Base-by-base conservation (phyloP, 225 moss, liverwort and hornwort genomes). In the Marchantia polymorpha region DNA sequence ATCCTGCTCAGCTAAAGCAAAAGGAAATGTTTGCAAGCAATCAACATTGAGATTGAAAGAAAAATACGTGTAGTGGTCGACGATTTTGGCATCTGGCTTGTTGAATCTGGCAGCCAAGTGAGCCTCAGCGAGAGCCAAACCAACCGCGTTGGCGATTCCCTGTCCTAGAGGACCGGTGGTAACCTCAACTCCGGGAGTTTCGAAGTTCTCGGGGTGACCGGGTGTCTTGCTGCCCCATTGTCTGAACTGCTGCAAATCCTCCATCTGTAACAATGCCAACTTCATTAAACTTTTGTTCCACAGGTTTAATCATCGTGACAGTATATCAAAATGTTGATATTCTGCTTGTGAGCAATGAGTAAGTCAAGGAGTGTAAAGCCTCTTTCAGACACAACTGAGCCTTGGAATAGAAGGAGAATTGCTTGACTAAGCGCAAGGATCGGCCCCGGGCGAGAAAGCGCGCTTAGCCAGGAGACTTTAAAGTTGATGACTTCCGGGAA, bases 131-230 rank as follows among this genome's bases (percentile, higher is more conserved):
- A 94, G 83, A 27, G 97, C 94, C 88, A 97, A 79, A 51, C 97
- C 97, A 13, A 97, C 94, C 14, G 89, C 93, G 65, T 94, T 97
- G 10, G 49, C 94, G 66, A 97, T 69, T 31, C 94, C 97, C 77
- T 97, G 97, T 39, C 97, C 94, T 0, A 97, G 88, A 77, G 97
- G 97, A 88, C 96, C 96, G 3, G 94, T 97, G 14, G 97, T 97
- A n/a, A 97, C 97, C 81, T 97, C 97, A 75, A 97, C 84, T 13
- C 97, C 97, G 9, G 90, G 84, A 2, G 97, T 97, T 82, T 97
- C 97, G 20, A 97, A 97, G 83, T 97, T 97, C 87, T 94, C 94
- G 23, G 91, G 94, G 74, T 96, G 94, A 12, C 93, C 94, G n/a
- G 92, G 94, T 3, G 93, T 97, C 54, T 10, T 84, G 82, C 94